These are phyloP conservation scores for Wickerhamiella alocasiicola DNA, from an alignment of 805 yeast species.

Conservation along the genomic window DNA sequence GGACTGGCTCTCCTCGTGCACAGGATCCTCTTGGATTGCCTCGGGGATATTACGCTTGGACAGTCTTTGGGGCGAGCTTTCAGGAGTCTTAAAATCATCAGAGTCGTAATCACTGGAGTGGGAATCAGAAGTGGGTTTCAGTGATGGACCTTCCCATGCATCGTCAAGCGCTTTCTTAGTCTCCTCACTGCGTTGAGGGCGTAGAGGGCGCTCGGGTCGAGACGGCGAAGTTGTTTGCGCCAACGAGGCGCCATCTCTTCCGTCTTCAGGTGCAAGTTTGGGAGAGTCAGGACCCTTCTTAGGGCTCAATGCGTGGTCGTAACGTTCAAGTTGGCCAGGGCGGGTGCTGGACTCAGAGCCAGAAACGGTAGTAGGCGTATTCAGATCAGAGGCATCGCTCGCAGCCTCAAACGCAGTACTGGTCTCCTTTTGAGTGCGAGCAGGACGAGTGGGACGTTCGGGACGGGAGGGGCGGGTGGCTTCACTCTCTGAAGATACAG, in stretches of 20 bases:
- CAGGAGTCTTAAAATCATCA: too few species aligned
- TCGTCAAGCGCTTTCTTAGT: not conserved
- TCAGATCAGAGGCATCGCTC: not conserved
- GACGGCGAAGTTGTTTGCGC: not conserved
- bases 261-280: not conserved
- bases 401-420: not conserved
- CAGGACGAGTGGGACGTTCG: constrained; percentile 1
- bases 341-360: not conserved
- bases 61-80: too few species aligned
- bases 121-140: too few species aligned
- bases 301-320: not conserved
- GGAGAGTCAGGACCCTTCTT: not conserved
- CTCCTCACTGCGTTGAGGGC: too few species aligned
- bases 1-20: constrained; percentile 11
- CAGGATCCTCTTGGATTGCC: too few species aligned
- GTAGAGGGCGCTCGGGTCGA: not conserved
- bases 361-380: not conserved
- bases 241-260: not conserved
- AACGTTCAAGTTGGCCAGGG: not conserved
- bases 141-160: not conserved
- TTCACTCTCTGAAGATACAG: too few species aligned
- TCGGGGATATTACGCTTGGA: too few species aligned
- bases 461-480: too few species aligned
- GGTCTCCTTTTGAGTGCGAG: too few species aligned
- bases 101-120: too few species aligned